Evolutionary conservation across 768 basidiomycete species (phyloP).

Genomic region (Tricholoma bakamatsutake): DNA sequence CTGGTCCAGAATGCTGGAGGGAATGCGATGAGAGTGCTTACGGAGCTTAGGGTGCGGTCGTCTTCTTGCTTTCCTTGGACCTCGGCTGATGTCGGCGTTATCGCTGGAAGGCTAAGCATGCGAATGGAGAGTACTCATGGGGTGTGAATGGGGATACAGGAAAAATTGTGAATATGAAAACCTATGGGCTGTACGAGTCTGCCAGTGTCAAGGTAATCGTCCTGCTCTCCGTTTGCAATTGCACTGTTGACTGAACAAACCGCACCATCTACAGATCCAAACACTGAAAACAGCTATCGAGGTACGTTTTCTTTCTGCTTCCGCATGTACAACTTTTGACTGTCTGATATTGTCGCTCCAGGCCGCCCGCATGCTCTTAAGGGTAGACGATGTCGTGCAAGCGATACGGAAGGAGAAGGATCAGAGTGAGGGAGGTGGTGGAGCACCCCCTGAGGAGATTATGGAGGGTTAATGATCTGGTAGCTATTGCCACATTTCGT

Average conservation of each 20-base stretch:
- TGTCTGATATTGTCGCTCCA: conserved; percentile 18
- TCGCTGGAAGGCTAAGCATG: conserved; percentile 79
- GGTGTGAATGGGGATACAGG: conserved; percentile 96
- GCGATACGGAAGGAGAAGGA: conserved; percentile 74
- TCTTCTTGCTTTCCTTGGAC: conserved; percentile 6
- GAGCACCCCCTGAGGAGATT: conserved; percentile 55
- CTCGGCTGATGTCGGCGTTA: conserved; percentile 3
- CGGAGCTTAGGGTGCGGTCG: conserved; percentile 76
- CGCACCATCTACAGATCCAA: conserved; percentile 59
- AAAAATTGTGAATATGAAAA: conserved; percentile 93
- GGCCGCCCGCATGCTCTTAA: conserved; percentile 86
- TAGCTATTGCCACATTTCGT: background rate
- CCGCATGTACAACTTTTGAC: background rate
- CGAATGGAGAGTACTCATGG: conserved; percentile 84
- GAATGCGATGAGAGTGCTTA: conserved; percentile 89
- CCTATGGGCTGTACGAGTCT: conserved; percentile 90
- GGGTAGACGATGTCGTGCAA: conserved; percentile 93
- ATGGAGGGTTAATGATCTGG: conserved; percentile 9
- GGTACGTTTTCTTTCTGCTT: conserved; percentile 32
- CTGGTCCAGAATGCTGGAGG: conserved; percentile 94
- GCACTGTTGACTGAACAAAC: background rate
- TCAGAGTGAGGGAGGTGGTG: conserved; percentile 35
- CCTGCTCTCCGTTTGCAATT: background rate
- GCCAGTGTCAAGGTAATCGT: conserved; percentile 85
- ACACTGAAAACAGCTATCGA: conserved; percentile 97